A percentile compares a stretch with the other conserved stretches of the same genome.
phyloP scores from a whole-genome alignment of 352 stramenopile species.

The Phytophthora lateralis region DNA sequence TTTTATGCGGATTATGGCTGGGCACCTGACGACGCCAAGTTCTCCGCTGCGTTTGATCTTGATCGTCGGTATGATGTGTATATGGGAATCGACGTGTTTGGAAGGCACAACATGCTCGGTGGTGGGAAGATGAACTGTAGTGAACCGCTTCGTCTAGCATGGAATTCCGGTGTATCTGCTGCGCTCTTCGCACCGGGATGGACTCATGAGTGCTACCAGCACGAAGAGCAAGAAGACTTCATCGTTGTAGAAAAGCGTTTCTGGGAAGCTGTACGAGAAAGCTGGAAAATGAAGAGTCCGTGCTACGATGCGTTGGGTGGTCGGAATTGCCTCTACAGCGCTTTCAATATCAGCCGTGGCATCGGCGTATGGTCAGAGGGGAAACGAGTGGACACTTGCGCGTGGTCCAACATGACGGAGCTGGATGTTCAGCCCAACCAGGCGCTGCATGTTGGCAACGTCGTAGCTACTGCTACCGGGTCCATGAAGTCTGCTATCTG shows the following conservation, averaged over 20 bases:
- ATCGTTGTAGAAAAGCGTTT: conserved; percentile 39
- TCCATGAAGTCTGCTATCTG: conserved; percentile 32
- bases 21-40: conserved; percentile 47
- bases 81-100: conserved; percentile 65
- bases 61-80: conserved; percentile 60
- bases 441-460: conserved; percentile 31
- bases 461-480: conserved; percentile 30
- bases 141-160: conserved; percentile 35
- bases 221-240: conserved; percentile 36
- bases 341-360: conserved; percentile 45
- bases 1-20: conserved; percentile 66
- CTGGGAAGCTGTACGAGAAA: conserved; percentile 33
- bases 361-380: conserved; percentile 35
- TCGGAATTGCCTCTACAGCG: conserved; percentile 41
- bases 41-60: conserved; percentile 45
- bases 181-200: conserved; percentile 46
- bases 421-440: conserved; percentile 41
- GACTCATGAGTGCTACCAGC: conserved; percentile 45
- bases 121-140: conserved; percentile 42
- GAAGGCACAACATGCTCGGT: conserved; percentile 42
- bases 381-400: conserved; percentile 1
- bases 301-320: conserved; percentile 45
- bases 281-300: conserved; percentile 41
- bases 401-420: conserved; percentile 45
- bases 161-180: conserved; percentile 48